Percentiles rank a stretch among this genome's conserved stretches.
Evolutionary conservation across 2,329 filamentous ascomycete species (phyloP).

Genomic region (Diaporthe citriasiana): DNA sequence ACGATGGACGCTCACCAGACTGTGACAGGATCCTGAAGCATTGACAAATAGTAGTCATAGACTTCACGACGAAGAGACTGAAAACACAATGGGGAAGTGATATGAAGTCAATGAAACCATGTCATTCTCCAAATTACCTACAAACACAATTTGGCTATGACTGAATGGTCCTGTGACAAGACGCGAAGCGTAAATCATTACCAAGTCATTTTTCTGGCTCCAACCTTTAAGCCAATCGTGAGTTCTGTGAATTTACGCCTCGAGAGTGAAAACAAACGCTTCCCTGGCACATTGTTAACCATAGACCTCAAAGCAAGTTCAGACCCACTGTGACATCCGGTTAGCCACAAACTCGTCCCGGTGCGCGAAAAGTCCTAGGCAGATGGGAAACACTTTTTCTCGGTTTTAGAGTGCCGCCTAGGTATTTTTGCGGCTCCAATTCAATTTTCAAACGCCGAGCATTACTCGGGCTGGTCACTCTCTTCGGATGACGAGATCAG

Average conservation of each 20-base stretch:
- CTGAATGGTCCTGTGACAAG: too few relatives aligned
- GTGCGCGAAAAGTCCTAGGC: background rate
- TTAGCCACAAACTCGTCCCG: background rate
- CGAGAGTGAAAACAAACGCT: background rate
- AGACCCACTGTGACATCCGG: background rate
- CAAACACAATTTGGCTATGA: too few relatives aligned
- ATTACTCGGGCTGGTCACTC: background rate
- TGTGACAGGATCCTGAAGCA: background rate
- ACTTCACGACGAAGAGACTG: too few relatives aligned
- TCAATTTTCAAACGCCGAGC: background rate
- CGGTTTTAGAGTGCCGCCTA: too few relatives aligned
- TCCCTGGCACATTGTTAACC: too few relatives aligned
- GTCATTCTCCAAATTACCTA: too few relatives aligned
- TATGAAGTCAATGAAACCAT: too few relatives aligned
- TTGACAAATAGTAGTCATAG: background rate
- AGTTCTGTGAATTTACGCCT: background rate
- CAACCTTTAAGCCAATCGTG: background rate
- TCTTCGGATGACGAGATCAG: background rate
- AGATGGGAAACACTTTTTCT: too few relatives aligned
- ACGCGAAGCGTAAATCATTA: too few relatives aligned
- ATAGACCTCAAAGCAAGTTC: background rate
- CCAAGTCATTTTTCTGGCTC: background rate
- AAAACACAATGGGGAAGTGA: background rate
- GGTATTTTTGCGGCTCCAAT: accelerated
- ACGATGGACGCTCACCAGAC: background rate